Evolutionary conservation across 768 basidiomycete species (phyloP), one percentile per base, ranked within the genome.

Genomic region (Collybiopsis confluens): DNA sequence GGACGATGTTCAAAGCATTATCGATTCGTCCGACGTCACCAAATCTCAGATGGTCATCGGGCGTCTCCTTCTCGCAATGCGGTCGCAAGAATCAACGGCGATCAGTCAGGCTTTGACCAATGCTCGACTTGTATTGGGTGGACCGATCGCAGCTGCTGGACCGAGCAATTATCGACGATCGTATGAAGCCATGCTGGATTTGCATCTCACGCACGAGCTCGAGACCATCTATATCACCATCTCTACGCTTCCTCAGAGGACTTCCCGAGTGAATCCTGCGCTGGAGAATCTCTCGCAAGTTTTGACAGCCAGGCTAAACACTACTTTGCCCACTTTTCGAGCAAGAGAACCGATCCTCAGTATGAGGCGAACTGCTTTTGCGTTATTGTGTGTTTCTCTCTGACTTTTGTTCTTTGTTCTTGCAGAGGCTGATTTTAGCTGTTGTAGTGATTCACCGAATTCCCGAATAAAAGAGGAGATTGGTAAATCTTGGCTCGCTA

Each of bases 181-280:
- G 0, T 97, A 99, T 66, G 90, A 97, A 55, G 83, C 92, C 7
- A 75, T 91, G 15, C 68, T 98, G 24, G 80, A 92, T 59, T 73
- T 99, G 1, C 97, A 98, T 64, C 73, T 90, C 52, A 76, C 91
- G 4, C 86, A 92, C 56, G 97, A 99, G 66, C 70, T 98, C 52
- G 88, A 93, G 58, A 69, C 86, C 56, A 84, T 88, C 56, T 74
- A 80, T 42, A 62, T 70, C 15, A 69, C 75, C 2, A 62, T 81
- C 11, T 71, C 68, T 62, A 79, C 18, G 70, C 74, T 16, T 60
- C 64, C 47, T 3, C 21, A 48, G 4, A 20, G 26, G 21, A 10
- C 20, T 16, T 20, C n/a, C 20, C 11, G 15, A 9, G 1, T 48
- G 20, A 36, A 35, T 24, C 18, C 35, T 30, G 69, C 66, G 3